phyloP scores from a whole-genome alignment of 345 rosid species.

The Dipteronia dyeriana region DNA sequence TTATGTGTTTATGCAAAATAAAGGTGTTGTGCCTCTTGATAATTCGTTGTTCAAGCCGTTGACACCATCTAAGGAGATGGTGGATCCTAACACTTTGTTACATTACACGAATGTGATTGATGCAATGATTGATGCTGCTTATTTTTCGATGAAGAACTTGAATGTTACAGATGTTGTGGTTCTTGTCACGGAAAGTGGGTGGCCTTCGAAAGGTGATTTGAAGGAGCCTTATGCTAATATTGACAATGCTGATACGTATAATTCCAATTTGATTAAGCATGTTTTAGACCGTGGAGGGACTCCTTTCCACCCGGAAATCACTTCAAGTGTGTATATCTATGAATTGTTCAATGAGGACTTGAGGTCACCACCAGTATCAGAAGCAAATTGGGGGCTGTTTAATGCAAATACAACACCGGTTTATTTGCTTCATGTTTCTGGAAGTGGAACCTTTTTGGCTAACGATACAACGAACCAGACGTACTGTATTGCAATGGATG shows the following conservation, averaged over 20 bases:
- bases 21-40: conserved; percentile 93
- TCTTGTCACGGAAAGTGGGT: conserved; percentile 83
- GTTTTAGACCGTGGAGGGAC: conserved; percentile 76
- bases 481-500: conserved; percentile 75
- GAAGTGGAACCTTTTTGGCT: conserved; percentile 81
- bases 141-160: conserved; percentile 86
- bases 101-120: conserved; percentile 95
- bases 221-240: conserved; percentile 86
- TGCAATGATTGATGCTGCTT: conserved; percentile 94
- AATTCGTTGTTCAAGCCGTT: conserved; percentile 85
- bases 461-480: conserved; percentile 95
- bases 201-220: conserved; percentile 85
- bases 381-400: conserved; percentile 92
- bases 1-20: conserved; percentile 93
- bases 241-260: conserved; percentile 86
- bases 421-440: conserved; percentile 92
- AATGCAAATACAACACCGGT: conserved; percentile 79
- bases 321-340: conserved; percentile 74
- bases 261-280: conserved; percentile 91
- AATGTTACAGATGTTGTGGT: conserved; percentile 77
- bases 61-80: conserved; percentile 93
- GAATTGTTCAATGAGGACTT: conserved; percentile 91
- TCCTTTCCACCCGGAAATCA: conserved; percentile 83
- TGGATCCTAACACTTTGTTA: conserved; percentile 91
- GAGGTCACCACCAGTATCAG: conserved; percentile 75